Percentiles rank a stretch among this genome's conserved stretches.
These are phyloP conservation scores for Cladosporium halotolerans DNA, from an alignment of 2,329 filamentous ascomycete species.

Conservation along the genomic window DNA sequence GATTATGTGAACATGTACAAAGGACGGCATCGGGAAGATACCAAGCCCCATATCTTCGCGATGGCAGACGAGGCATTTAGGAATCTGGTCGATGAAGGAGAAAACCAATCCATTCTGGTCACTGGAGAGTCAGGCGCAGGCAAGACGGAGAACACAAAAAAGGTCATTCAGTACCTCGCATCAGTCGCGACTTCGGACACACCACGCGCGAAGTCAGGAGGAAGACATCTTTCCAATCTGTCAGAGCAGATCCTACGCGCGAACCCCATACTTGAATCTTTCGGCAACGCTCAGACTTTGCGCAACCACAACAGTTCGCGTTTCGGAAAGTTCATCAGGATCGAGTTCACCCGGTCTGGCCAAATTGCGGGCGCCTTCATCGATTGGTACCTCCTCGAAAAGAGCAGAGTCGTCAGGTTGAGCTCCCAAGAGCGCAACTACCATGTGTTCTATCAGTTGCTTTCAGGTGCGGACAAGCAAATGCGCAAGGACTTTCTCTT, in stretches of 20 bases:
- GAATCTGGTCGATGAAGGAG: conserved; percentile 87
- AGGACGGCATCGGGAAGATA: conserved; percentile 83
- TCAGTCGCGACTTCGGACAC: conserved; percentile 84
- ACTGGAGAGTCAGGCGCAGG: conserved; percentile 97
- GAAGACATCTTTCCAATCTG: conserved; percentile 69
- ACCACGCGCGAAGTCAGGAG: conserved; percentile 52
- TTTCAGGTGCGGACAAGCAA: conserved; percentile 73
- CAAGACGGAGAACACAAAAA: conserved; percentile 99
- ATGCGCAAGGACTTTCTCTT: conserved; percentile 74
- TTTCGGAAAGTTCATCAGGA: conserved; percentile 99
- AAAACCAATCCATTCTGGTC: conserved; percentile 95
- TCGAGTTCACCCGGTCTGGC: conserved; percentile 93
- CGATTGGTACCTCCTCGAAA: conserved; percentile 88
- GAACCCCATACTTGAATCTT: conserved; percentile 96
- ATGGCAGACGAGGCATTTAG: conserved; percentile 96
- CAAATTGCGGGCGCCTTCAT: conserved; percentile 98
- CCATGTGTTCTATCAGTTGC: conserved; percentile 97
- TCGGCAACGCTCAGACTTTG: conserved; percentile 99
- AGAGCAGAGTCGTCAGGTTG: conserved; percentile 93
- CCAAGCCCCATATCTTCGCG: conserved; percentile 93
- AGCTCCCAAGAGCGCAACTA: conserved; percentile 97
- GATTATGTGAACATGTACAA: conserved; percentile 99
- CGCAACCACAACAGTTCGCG: conserved; percentile 98
- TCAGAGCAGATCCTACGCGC: conserved; percentile 94
- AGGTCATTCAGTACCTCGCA: conserved; percentile 96